phyloP scores from a whole-genome alignment of 2,329 filamentous ascomycete genomes.

The Fusarium agapanthi region DNA sequence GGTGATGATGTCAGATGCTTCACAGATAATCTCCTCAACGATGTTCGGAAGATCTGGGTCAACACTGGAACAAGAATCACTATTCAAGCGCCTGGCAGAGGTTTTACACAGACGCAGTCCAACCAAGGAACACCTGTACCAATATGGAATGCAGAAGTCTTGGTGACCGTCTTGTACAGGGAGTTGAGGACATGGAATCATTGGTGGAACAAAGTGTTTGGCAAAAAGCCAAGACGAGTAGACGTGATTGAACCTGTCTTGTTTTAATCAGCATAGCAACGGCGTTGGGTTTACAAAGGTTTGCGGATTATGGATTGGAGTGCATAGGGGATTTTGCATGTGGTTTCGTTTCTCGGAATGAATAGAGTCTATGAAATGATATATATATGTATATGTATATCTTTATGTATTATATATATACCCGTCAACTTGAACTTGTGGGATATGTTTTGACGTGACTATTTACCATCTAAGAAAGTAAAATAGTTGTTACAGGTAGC shows the following conservation, averaged over 20 bases:
- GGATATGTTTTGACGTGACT: too few relatives aligned
- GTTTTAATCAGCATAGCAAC: slow-evolving; percentile 40
- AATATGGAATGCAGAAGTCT: slow-evolving; percentile 44
- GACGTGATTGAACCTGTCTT: slow-evolving; percentile 26
- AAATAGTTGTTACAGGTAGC: not conserved
- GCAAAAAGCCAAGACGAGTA: not conserved
- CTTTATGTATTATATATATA: not conserved
- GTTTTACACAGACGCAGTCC: slow-evolving; percentile 46
- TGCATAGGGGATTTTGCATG: slow-evolving; percentile 4
- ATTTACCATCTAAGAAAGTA: not conserved
- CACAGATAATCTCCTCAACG: slow-evolving; percentile 52
- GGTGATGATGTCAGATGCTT: slow-evolving; percentile 52
- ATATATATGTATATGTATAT: not conserved
- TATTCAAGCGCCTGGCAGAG: slow-evolving; percentile 50
- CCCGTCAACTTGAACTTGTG: not conserved
- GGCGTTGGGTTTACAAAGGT: slow-evolving; percentile 29
- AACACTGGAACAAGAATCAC: slow-evolving; percentile 46
- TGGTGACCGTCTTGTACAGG: slow-evolving; percentile 46
- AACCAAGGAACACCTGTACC: slow-evolving; percentile 47
- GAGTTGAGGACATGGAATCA: slow-evolving; percentile 47
- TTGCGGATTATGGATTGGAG: slow-evolving; percentile 8
- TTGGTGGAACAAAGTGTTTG: slow-evolving; percentile 44
- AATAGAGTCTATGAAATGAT: not conserved
- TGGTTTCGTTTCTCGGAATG: slow-evolving; percentile 15
- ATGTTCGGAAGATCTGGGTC: slow-evolving; percentile 58